phyloP scores from a whole-genome alignment of 345 rosid species.

The Melaleuca alternifolia region DNA sequence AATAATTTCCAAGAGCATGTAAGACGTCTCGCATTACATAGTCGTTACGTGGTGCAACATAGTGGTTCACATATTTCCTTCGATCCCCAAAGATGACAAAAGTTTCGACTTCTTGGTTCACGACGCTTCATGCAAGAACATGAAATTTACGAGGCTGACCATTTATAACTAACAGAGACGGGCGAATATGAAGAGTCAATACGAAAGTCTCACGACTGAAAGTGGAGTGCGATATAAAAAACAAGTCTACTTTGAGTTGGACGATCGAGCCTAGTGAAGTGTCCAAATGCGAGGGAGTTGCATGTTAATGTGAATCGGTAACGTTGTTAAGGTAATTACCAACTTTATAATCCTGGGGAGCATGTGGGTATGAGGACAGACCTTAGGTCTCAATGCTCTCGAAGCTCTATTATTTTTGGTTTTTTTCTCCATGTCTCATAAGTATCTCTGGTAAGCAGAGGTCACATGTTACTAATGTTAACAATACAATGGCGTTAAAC shows the following conservation, averaged over 20 bases:
- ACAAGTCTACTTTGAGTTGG: not conserved
- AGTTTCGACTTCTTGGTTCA: too few species aligned
- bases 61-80: too few species aligned
- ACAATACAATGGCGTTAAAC: not conserved
- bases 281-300: not conserved
- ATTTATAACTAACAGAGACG: not conserved
- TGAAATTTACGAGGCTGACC: too few species aligned
- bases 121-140: too few species aligned
- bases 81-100: not conserved
- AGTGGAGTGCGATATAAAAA: not conserved
- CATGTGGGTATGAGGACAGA: not conserved
- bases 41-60: not conserved
- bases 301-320: not conserved
- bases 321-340: not conserved
- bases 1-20: not conserved
- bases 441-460: not conserved
- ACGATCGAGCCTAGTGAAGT: not conserved
- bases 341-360: not conserved
- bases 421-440: not conserved
- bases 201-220: not conserved
- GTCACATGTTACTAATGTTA: not conserved
- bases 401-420: not conserved
- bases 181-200: not conserved
- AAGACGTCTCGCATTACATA: not conserved
- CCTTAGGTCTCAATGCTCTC: not conserved